phyloP scores from a whole-genome alignment of 2,329 filamentous ascomycete genomes.

The Cordyceps javanica region DNA sequence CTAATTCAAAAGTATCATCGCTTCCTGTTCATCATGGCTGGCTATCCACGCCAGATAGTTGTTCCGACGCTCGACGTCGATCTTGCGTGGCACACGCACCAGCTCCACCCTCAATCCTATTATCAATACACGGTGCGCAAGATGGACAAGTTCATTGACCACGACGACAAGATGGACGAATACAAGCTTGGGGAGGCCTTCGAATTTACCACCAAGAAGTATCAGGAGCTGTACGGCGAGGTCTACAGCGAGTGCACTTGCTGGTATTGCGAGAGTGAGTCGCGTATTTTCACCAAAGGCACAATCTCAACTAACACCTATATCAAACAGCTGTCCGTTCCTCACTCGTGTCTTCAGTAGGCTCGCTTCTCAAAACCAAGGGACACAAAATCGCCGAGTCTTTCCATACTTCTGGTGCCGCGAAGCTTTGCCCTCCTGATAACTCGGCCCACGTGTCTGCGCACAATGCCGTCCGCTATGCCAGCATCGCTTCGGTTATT shows the following conservation, averaged over 20 bases:
- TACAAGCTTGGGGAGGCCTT: conserved; percentile 57
- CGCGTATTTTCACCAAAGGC: conserved; percentile 36
- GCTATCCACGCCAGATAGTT: conserved; percentile 34
- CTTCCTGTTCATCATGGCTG: conserved; percentile 40
- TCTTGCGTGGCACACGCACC: conserved; percentile 75
- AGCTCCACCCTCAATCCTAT: conserved; percentile 60
- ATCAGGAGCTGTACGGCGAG: conserved; percentile 57
- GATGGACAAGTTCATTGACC: conserved; percentile 60
- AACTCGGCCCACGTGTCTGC: conserved; percentile 65
- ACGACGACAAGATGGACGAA: conserved; percentile 79
- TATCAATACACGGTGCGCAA: conserved; percentile 46
- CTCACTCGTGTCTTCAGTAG: not conserved
- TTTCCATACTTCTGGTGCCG: conserved; percentile 43
- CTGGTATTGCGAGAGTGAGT: conserved; percentile 69
- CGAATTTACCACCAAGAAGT: conserved; percentile 65
- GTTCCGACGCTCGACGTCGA: conserved; percentile 73
- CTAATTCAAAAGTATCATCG: conserved; percentile 59
- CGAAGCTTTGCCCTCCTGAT: conserved; percentile 45
- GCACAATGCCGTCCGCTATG: conserved; percentile 56
- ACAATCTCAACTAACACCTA: conserved; percentile 29
- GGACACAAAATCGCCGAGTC: conserved; percentile 24
- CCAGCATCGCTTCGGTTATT: not conserved
- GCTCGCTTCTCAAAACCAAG: conserved; percentile 26
- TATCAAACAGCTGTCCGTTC: not conserved
- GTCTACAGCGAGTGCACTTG: conserved; percentile 74